Conservation (phyloP, 225 moss, liverwort and hornwort species). For the Straminergon stramineum region DNA sequence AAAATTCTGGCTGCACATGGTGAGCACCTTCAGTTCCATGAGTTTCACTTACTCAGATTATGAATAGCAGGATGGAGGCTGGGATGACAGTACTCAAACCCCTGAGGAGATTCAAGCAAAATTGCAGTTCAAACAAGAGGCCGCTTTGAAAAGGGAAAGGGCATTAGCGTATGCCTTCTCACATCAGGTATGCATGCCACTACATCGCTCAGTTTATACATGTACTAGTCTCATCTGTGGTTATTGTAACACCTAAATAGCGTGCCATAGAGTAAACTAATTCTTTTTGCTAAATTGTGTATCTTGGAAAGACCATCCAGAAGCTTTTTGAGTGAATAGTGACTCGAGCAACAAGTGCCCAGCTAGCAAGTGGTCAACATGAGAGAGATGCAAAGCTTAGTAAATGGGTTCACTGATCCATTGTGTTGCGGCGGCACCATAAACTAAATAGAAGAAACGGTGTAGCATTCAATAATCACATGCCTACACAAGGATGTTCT, state of each 20-base stretch:
- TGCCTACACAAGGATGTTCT: not conserved
- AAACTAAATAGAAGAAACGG: not conserved
- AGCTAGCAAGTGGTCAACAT: not conserved
- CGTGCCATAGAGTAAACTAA: not conserved
- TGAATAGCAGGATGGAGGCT: constrained; percentile 42
- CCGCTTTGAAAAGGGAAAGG: constrained; percentile 75
- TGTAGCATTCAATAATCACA: not conserved
- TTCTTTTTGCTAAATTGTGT: not conserved
- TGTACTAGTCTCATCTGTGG: not conserved
- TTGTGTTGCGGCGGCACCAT: too few species aligned
- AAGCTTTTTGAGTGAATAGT: not conserved
- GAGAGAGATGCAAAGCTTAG: not conserved
- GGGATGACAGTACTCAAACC: constrained; percentile 87
- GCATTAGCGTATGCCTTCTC: constrained; percentile 88
- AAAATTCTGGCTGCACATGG: not conserved
- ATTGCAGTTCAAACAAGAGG: constrained; percentile 68
- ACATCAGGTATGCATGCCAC: constrained; percentile 48
- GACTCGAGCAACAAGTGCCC: not conserved
- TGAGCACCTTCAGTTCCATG: not conserved
- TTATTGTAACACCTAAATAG: not conserved
- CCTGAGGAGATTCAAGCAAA: constrained; percentile 73
- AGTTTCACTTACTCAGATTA: not conserved
- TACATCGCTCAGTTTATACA: not conserved
- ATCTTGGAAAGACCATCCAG: not conserved
- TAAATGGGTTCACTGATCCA: not conserved